Evolutionary conservation across 495 filamentous ascomycete species (phyloP), one percentile per base, ranked within the genome.

Genomic region (Neurospora terricola): DNA sequence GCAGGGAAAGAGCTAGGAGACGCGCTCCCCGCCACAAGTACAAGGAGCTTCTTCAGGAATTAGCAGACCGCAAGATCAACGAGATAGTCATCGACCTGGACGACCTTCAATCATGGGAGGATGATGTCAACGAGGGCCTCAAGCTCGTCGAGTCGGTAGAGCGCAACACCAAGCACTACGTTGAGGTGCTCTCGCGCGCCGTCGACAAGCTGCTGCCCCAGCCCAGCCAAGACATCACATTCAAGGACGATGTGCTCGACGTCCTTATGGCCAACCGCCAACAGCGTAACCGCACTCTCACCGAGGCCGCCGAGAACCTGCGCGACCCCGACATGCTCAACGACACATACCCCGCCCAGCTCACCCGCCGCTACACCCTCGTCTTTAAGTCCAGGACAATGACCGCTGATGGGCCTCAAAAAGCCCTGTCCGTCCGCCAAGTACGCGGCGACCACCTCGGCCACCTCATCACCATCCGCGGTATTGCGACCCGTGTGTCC

Each of bases 231-330:
- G 93, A 96, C 74, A 86, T 94, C 75, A 92, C 91, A 45, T 98
- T 96, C 85, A 98, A 98, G 81, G 94, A 97, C 76, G 96, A 99
- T 80, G 96, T 99, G 18, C 87, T 99, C 34, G 96, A 99, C 82
- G 92, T 98, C 37, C 93, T 99, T 75, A 94, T 97, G 89, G 91
- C 92, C 10, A 93, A 96, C 81, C 91, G 96, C 75, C 88, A 91
- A 72, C 91, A 91, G 78, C 91, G 94, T 72, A 99, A 98, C 79
- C 90, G 92, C 72, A 88, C 88, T 4, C 86, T 95, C 72, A 83
- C 85, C 54, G 86, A 90, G 77, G 88, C 89, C 37, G 86, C 89
- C 73, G 91, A 94, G 74, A 89, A 88, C 38, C 88, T 90, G 45
- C 85, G 87, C 72, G 91, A 94, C 73, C 84, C 89, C 6, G 82